Evolutionary conservation across 805 yeast species (phyloP), one percentile per base, ranked within the genome.

Genomic region (Candida vaughaniae): DNA sequence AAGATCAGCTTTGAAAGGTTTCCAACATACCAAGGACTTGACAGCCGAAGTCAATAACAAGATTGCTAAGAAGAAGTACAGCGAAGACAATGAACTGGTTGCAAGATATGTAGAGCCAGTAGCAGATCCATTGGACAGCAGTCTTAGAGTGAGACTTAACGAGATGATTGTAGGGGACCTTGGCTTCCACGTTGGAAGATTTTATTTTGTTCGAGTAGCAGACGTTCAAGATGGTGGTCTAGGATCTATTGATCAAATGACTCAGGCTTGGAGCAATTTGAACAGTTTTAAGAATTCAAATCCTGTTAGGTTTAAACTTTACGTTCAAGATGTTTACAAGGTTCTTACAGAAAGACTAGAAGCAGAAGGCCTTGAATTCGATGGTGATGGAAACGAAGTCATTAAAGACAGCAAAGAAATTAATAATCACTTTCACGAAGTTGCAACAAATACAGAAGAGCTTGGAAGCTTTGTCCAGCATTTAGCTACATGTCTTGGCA

Each of bases 111-210:
- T 64, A 9, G 72, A 67, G 32, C 72, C 73, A 5, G 51, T 62
- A 0, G 57, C 70, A 2, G 53, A 64, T 40, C 73, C 73, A 1
- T 41, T 55, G 17, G 41, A 39, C 5, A 71, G 66, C 43, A 50
- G 58, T 8, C 45, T 66, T 45, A 43, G 58, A 10, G 42, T 65
- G 29, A 46, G 73, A 26, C 31, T 68, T 6, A 55, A 61, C 27
- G 71, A 67, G 35, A 48, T 54, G 39, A 45, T 66, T 11, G 56
- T 56, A 3, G 72, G 72, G 5, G 74, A 69, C 45, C 42, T 56
- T 25, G 74, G 74, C 1, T 64, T 62, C 35, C 47, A 56, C 28
- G 46, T 66, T 4, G 74, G 74, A 12, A 45, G 74, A 26, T 67
- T 69, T 35, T 64, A 55, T 45, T 47, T 69, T 28, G 60, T 60